Conservation (phyloP, 192 early-diverging fungal species). For the Backusella westeae region DNA sequence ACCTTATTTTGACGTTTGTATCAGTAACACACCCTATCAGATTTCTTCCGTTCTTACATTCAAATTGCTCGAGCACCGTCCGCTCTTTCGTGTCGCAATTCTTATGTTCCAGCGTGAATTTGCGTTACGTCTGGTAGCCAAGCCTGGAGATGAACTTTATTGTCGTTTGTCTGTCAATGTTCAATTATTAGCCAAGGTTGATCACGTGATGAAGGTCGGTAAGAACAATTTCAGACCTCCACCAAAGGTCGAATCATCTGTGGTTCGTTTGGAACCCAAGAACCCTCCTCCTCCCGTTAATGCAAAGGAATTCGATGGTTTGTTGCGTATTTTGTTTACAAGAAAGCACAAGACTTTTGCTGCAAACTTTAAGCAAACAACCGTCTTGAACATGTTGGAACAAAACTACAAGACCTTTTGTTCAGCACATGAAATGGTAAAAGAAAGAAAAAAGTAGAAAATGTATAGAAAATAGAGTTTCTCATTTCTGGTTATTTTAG, state of each 20-base stretch:
- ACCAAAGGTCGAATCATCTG: conserved; percentile 93
- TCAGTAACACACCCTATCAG: conserved; percentile 98
- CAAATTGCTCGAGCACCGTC: conserved; percentile 95
- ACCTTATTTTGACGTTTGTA: conserved; percentile 98
- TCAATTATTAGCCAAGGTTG: conserved; percentile 91
- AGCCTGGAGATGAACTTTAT: conserved; percentile 90
- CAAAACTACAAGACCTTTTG: conserved; percentile 96
- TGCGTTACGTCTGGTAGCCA: conserved; percentile 90
- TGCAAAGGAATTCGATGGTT: conserved; percentile 96
- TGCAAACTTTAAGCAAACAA: conserved; percentile 86
- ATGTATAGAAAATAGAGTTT: not conserved
- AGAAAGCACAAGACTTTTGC: conserved; percentile 88
- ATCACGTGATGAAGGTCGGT: conserved; percentile 97
- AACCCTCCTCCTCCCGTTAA: conserved; percentile 94
- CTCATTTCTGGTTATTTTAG: conserved; percentile 18
- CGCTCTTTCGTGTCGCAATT: conserved; percentile 80
- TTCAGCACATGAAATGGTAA: conserved; percentile 72
- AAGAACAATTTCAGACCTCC: conserved; percentile 98
- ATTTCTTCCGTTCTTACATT: conserved; percentile 95
- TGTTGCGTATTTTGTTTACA: conserved; percentile 89
- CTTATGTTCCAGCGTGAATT: conserved; percentile 99
- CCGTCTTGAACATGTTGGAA: conserved; percentile 88
- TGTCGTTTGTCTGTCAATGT: conserved; percentile 92
- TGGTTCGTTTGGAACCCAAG: conserved; percentile 90
- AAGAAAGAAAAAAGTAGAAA: not conserved